phyloP scores from a whole-genome alignment of 345 rosid genomes.

The Clausena lansium region DNA sequence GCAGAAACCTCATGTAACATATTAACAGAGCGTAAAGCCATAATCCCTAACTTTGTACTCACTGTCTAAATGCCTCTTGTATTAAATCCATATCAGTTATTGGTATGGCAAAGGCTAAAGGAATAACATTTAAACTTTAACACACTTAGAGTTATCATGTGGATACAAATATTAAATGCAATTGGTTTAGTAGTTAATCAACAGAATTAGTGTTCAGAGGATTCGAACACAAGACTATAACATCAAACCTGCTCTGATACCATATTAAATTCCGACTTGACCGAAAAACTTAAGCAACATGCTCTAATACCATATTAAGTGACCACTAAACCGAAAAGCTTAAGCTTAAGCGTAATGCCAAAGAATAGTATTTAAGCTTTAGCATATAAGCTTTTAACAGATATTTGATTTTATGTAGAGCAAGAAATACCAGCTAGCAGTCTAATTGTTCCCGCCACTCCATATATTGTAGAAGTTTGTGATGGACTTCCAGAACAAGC shows the following conservation, averaged over 20 bases:
- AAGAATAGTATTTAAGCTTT: too few relatives aligned
- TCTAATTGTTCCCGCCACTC: constrained; percentile 86
- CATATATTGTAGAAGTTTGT: constrained; percentile 59
- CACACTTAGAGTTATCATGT: not conserved
- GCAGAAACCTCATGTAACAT: not conserved
- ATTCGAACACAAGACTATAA: not conserved
- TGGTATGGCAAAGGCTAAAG: not conserved
- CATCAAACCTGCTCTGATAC: not conserved
- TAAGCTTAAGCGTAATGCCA: not conserved
- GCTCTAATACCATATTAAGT: not conserved
- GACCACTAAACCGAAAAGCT: not conserved
- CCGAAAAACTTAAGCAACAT: not conserved
- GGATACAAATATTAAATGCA: not conserved
- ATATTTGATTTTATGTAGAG: not conserved
- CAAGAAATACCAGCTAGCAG: constrained; percentile 67
- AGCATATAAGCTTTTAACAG: not conserved
- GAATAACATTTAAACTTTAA: not conserved
- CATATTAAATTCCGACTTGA: not conserved
- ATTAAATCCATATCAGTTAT: not conserved
- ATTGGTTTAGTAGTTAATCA: not conserved
- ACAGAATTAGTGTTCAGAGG: not conserved
- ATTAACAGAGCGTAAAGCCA: not conserved
- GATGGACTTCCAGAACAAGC: constrained; percentile 38
- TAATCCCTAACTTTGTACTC: not conserved
- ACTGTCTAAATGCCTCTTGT: not conserved